Conservation (phyloP, 305 asterid species). For the Solanum hybrid region DNA sequence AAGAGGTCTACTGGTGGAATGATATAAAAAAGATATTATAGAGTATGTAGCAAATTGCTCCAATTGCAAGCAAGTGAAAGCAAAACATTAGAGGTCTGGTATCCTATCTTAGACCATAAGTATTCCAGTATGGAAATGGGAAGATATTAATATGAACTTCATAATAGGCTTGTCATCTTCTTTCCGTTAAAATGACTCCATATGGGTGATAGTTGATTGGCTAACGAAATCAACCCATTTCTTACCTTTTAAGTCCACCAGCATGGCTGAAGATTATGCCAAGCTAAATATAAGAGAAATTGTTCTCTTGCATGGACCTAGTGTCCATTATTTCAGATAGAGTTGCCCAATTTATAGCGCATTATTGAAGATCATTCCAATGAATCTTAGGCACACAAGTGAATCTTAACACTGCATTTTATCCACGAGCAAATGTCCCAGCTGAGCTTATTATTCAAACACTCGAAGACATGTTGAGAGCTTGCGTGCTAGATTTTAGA, state of each 20-base stretch:
- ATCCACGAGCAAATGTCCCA: background rate
- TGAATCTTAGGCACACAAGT: background rate
- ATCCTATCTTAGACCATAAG: background rate
- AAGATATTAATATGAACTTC: background rate
- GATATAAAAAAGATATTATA: too few relatives aligned
- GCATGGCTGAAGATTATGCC: background rate
- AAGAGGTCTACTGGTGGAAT: background rate
- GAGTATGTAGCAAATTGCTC: background rate
- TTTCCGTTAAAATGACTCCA: background rate
- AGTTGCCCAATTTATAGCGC: background rate
- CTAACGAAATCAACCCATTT: background rate
- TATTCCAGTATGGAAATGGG: background rate
- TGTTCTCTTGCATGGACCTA: background rate
- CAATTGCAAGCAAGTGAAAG: background rate
- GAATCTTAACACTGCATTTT: background rate
- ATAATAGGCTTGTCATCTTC: background rate
- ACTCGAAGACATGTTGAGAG: background rate
- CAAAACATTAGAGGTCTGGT: background rate
- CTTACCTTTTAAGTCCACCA: background rate
- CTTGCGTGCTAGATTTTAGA: background rate
- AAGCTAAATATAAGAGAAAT: background rate
- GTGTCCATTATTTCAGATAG: background rate
- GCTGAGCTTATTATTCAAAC: background rate
- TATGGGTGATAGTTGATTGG: background rate
- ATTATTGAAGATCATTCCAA: background rate